Percentiles rank a stretch among this genome's conserved stretches.
These are phyloP conservation scores for Lignosus rhinocerotis DNA, from an alignment of 1,284 basidiomycete genomes.

Conservation along the genomic window DNA sequence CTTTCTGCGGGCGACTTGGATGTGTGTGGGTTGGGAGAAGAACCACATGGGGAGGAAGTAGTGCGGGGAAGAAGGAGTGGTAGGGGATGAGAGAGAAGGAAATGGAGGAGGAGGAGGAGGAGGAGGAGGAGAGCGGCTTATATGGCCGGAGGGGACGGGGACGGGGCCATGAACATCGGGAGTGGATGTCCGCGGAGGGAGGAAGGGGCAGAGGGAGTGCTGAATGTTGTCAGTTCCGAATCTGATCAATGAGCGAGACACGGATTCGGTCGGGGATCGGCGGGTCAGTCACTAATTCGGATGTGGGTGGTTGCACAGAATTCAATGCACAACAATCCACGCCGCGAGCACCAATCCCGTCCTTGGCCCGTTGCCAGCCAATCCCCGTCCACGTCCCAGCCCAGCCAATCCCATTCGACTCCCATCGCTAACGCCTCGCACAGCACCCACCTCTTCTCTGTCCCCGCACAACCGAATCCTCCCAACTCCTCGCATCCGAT, in stretches of 20 bases:
- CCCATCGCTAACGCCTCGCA: neutral
- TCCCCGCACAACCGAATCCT: neutral
- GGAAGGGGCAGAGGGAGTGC: neutral
- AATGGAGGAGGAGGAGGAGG: slow-evolving; percentile 36
- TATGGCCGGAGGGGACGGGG: neutral
- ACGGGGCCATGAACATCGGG: neutral
- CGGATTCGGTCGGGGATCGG: slow-evolving; percentile 9
- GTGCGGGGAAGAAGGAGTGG: neutral
- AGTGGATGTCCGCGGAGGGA: slow-evolving; percentile 23
- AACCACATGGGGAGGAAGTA: slow-evolving; percentile 40
- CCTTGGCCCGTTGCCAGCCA: neutral
- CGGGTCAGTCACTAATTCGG: neutral
- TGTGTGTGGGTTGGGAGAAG: slow-evolving; percentile 38
- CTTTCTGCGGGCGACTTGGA: slow-evolving; percentile 33
- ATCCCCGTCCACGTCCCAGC: neutral
- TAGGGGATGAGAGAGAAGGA: slow-evolving; percentile 4
- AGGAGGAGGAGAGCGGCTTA: slow-evolving; percentile 1
- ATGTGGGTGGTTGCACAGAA: neutral
- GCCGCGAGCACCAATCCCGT: no score
- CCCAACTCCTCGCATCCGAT: slow-evolving; percentile 10
- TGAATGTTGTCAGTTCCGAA: neutral
- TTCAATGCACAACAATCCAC: no score
- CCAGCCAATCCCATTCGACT: neutral
- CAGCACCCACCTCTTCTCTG: no score
- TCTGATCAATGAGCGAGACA: no score